phyloP scores from a whole-genome alignment of 768 basidiomycete species.

The Nevesoporus exiguus region DNA sequence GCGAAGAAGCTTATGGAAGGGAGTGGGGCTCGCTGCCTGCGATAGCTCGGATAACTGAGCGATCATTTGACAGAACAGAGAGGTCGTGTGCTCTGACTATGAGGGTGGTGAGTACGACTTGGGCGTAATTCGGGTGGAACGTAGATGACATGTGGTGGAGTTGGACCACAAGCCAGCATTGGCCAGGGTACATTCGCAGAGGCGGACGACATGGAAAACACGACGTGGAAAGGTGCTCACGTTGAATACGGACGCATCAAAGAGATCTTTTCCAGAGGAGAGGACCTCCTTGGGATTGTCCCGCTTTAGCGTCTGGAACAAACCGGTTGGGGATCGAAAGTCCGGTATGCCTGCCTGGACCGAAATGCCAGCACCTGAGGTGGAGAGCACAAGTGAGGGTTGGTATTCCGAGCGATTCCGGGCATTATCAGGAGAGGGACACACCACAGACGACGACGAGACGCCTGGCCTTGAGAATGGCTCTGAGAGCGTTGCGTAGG shows the following conservation, averaged over 20 bases:
- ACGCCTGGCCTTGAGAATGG: constrained; percentile 75
- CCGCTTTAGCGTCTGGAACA: constrained; percentile 75
- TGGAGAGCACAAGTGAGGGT: neutral
- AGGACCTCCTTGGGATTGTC: constrained; percentile 72
- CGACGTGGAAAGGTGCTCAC: constrained; percentile 41
- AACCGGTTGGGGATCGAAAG: constrained; percentile 76
- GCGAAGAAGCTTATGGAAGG: constrained; percentile 76
- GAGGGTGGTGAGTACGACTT: constrained; percentile 20
- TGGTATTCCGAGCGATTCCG: constrained; percentile 7
- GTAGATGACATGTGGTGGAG: neutral
- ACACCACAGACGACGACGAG: constrained; percentile 85
- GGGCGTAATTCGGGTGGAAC: constrained; percentile 1
- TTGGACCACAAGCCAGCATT: neutral
- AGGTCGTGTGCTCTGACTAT: constrained; percentile 72
- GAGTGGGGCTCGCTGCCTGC: constrained; percentile 67
- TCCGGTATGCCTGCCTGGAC: constrained; percentile 88
- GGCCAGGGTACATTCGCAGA: neutral
- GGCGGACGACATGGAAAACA: constrained; percentile 3
- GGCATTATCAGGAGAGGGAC: constrained; percentile 30
- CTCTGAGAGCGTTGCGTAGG: constrained; percentile 52
- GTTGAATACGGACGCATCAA: constrained; percentile 87
- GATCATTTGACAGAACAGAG: constrained; percentile 86
- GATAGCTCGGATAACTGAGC: constrained; percentile 75
- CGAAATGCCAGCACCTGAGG: constrained; percentile 81
- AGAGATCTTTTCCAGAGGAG: constrained; percentile 80